Evolutionary conservation across 1,284 basidiomycete species (phyloP).

Genomic region (Naganishia sp.): DNA sequence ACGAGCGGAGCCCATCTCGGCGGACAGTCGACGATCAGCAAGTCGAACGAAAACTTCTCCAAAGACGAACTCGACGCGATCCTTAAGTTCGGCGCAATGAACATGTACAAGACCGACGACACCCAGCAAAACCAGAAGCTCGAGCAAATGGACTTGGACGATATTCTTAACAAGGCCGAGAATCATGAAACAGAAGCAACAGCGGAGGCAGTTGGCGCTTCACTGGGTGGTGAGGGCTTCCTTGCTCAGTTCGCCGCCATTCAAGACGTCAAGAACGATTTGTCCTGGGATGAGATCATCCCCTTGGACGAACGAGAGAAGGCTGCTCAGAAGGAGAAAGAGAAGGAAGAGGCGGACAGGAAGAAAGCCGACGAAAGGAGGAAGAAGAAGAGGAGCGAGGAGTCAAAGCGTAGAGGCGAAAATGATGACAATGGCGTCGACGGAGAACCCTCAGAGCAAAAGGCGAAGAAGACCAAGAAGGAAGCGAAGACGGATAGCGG

Average conservation of each 20-base stretch:
- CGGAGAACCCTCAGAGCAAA: constrained; percentile 86
- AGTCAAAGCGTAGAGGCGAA: constrained; percentile 9
- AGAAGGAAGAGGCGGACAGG: constrained; percentile 58
- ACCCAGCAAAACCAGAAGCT: constrained; percentile 90
- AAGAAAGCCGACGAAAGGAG: constrained; percentile 56
- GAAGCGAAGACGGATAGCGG: constrained; percentile 68
- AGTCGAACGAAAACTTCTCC: constrained; percentile 74
- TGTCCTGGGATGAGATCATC: constrained; percentile 99
- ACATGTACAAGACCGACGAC: constrained; percentile 99
- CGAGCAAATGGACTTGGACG: constrained; percentile 98
- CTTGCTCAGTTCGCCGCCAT: constrained; percentile 92
- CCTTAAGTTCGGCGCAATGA: constrained; percentile 97
- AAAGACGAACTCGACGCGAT: constrained; percentile 99
- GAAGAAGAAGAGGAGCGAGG: constrained; percentile 55
- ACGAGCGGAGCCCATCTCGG: constrained; percentile 95
- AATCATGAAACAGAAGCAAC: constrained; percentile 94
- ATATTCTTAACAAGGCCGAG: constrained; percentile 94
- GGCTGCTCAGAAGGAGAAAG: constrained; percentile 73
- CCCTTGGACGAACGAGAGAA: constrained; percentile 87
- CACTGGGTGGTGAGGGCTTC: constrained; percentile 95
- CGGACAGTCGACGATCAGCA: constrained; percentile 62
- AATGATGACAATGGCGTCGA: constrained; percentile 60
- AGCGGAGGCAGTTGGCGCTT: constrained; percentile 74
- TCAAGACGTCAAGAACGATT: constrained; percentile 96
- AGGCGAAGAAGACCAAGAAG: constrained; percentile 56